phyloP scores from a whole-genome alignment of 1,139 yeast species.

The Geotrichum bryndzae region DNA sequence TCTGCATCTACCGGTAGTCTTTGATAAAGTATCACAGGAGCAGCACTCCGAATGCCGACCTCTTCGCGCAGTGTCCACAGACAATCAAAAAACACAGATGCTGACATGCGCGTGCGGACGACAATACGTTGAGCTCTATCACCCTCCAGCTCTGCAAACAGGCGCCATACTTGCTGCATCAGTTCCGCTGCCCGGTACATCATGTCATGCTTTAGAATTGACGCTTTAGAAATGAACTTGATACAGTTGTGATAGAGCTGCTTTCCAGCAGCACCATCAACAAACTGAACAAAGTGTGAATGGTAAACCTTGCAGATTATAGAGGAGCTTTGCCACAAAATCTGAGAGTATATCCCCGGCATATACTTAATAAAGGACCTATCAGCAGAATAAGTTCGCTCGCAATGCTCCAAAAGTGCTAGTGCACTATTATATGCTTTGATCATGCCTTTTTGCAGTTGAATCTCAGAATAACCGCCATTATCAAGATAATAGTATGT shows the following conservation, averaged over 20 bases:
- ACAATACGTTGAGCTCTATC: constrained; percentile 34
- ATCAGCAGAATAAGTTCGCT: constrained; percentile 49
- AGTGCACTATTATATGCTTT: constrained; percentile 54
- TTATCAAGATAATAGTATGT: constrained; percentile 76
- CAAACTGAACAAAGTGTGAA: constrained; percentile 49
- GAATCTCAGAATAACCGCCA: constrained; percentile 46
- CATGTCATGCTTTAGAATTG: constrained; percentile 84
- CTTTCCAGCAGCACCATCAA: background rate
- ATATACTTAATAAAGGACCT: constrained; percentile 63
- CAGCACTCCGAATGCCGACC: constrained; percentile 49
- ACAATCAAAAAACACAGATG: constrained; percentile 87
- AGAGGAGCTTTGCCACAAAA: constrained; percentile 88
- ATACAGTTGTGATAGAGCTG: background rate
- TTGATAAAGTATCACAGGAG: constrained; percentile 29
- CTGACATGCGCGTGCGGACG: constrained; percentile 80
- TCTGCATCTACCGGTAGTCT: background rate
- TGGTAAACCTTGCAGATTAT: constrained; percentile 72
- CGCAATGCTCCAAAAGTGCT: constrained; percentile 6
- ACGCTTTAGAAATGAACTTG: constrained; percentile 60
- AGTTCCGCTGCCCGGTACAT: constrained; percentile 90
- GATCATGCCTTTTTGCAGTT: constrained; percentile 58
- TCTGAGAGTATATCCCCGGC: constrained; percentile 75
- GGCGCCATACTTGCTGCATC: constrained; percentile 90
- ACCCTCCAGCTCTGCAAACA: constrained; percentile 38
- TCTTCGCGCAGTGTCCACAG: constrained; percentile 76